Evolutionary conservation across 2,329 filamentous ascomycete species (phyloP).

Genomic region (Tolypocladium ovalisporum): DNA sequence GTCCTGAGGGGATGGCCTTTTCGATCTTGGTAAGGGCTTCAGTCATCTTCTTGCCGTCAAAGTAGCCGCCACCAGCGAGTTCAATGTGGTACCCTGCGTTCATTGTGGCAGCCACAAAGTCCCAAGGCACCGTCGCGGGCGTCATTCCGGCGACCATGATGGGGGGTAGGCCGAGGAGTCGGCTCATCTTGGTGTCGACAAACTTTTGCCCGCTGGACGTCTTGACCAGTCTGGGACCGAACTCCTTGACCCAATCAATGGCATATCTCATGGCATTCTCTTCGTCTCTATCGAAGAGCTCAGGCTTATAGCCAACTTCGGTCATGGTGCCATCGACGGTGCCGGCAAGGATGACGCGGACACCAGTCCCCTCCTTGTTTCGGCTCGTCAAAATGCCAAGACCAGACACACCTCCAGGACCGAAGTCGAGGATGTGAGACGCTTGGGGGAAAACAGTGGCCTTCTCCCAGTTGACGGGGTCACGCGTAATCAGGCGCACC

Average conservation of each 20-base stretch:
- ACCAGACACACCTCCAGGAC: slow-evolving; percentile 91
- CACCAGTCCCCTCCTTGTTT: slow-evolving; percentile 97
- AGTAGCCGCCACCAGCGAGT: slow-evolving; percentile 82
- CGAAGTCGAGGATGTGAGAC: slow-evolving; percentile 93
- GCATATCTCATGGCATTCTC: slow-evolving; percentile 92
- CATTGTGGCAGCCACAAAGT: slow-evolving; percentile 88
- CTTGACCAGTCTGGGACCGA: slow-evolving; percentile 83
- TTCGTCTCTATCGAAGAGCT: slow-evolving; percentile 92
- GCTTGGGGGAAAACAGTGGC: slow-evolving; percentile 84
- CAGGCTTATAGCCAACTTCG: slow-evolving; percentile 95
- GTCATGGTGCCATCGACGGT: slow-evolving; percentile 81
- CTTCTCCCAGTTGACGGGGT: slow-evolving; percentile 92
- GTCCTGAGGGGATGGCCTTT: slow-evolving; percentile 68
- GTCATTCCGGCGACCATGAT: slow-evolving; percentile 94
- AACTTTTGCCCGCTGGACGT: slow-evolving; percentile 83
- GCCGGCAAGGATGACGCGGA: slow-evolving; percentile 90
- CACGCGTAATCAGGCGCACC: slow-evolving; percentile 86
- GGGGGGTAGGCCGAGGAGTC: slow-evolving; percentile 72
- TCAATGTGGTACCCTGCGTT: slow-evolving; percentile 93
- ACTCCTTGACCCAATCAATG: slow-evolving; percentile 95
- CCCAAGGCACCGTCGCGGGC: slow-evolving; percentile 77
- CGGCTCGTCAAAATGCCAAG: slow-evolving; percentile 93
- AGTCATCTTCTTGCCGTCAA: slow-evolving; percentile 71
- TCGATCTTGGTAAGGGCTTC: slow-evolving; percentile 78
- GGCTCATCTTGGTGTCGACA: slow-evolving; percentile 94